A percentile compares a stretch with the other conserved stretches of the same genome.
These are phyloP conservation scores for Candida railenensis DNA, from an alignment of 805 yeast species.

Conservation along the genomic window DNA sequence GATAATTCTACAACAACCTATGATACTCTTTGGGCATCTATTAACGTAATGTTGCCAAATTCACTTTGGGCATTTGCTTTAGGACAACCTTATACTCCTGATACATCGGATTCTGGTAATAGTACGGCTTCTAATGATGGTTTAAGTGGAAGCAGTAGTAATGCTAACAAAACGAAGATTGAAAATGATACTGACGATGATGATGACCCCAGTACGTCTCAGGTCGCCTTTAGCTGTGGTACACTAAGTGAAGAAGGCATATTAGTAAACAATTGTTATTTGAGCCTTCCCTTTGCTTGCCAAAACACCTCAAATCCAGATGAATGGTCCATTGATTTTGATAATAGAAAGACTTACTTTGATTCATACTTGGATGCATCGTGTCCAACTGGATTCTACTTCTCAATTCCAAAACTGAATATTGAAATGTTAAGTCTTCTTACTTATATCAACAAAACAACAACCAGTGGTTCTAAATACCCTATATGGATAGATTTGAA, in stretches of 20 bases:
- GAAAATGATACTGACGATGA: constrained; percentile 2
- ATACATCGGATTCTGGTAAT: not conserved
- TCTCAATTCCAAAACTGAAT: constrained; percentile 35
- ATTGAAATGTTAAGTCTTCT: constrained; percentile 24
- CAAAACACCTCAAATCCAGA: constrained; percentile 35
- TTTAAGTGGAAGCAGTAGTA: not conserved
- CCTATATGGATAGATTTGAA: constrained; percentile 81
- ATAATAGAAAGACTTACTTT: constrained; percentile 40
- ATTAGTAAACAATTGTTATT: constrained; percentile 67
- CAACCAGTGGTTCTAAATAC: constrained; percentile 6
- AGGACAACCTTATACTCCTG: constrained; percentile 1
- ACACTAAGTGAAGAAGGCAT: constrained; percentile 49
- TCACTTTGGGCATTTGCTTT: not conserved
- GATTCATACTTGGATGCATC: constrained; percentile 26
- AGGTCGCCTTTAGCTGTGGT: constrained; percentile 42
- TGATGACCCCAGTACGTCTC: constrained; percentile 4
- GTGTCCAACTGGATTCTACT: constrained; percentile 35
- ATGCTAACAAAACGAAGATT: not conserved
- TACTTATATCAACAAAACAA: constrained; percentile 18
- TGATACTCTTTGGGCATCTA: not conserved
- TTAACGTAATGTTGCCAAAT: constrained; percentile 13
- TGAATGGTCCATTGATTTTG: constrained; percentile 42
- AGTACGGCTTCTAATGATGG: not conserved
- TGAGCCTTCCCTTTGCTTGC: constrained; percentile 55
- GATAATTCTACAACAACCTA: not conserved